These are phyloP conservation scores for Wickerhamomyces hampshirensis DNA, from an alignment of 805 yeast species.

Conservation along the genomic window DNA sequence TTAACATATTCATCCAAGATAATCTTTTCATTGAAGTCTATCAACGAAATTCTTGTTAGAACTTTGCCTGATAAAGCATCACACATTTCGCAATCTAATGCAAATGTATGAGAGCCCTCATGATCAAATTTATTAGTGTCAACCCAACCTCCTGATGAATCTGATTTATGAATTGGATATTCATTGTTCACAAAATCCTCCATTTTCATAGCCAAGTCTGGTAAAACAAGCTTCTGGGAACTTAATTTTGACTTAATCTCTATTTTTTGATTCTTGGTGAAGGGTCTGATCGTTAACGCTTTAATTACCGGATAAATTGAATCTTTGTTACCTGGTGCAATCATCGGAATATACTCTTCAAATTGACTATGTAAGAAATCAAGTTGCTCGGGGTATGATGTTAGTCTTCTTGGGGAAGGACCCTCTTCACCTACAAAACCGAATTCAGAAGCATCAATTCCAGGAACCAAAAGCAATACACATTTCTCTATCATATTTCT, in stretches of 20 bases:
- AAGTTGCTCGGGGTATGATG: constrained; percentile 2
- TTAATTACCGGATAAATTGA: constrained; percentile 49
- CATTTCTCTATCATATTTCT: constrained; percentile 45
- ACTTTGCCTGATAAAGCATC: constrained; percentile 55
- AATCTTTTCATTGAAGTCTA: constrained; percentile 56
- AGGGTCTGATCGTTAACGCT: constrained; percentile 51
- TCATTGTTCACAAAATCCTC: constrained; percentile 44
- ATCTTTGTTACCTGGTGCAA: constrained; percentile 63
- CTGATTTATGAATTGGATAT: constrained; percentile 58
- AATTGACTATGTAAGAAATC: constrained; percentile 35
- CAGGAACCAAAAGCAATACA: constrained; percentile 60
- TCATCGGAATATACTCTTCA: constrained; percentile 40
- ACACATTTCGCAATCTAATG: constrained; percentile 95
- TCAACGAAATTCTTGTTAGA: constrained; percentile 71
- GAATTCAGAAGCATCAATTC: constrained; percentile 46
- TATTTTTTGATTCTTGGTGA: constrained; percentile 52
- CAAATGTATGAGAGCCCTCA: constrained; percentile 61
- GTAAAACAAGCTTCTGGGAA: constrained; percentile 34
- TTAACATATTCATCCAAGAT: constrained; percentile 72
- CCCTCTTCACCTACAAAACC: constrained; percentile 22
- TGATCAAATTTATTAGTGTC: constrained; percentile 50
- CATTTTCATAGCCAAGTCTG: constrained; percentile 48
- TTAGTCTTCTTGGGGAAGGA: background rate
- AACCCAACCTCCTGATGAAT: constrained; percentile 39
- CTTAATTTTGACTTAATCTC: constrained; percentile 27